Evolutionary conservation across 257 asterid genomes (phyloP), one percentile per base, ranked within the genome.

Genomic region (Linaria vulgaris): DNA sequence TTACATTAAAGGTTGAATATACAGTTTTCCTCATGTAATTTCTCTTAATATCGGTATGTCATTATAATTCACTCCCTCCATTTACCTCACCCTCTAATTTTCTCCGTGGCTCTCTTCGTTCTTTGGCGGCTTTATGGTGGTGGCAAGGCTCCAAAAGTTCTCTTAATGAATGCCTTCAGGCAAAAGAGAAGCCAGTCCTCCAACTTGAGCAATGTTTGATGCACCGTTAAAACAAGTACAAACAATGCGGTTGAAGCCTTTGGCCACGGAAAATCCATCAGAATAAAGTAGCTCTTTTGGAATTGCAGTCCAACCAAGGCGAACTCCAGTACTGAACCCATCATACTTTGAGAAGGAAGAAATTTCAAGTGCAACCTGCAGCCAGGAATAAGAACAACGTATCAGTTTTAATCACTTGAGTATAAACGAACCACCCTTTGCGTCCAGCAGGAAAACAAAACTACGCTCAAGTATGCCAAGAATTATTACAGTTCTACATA

Each of bases 281-380:
- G 95, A 87, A 59, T 80, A 94, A 55, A 76, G 72, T 59, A 94
- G 99, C 65, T 80, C 87, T 69, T 90, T 90, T 4, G 96, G 95
- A 66, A 94, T 72, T 24, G 95, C 96, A 0, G 99, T 94, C 97
- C 99, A 94, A 61, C 99, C 99, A 51, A 94, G 84, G 58, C 97
- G 97, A 63, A 94, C 99, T 34, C 99, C 97, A 20, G 97, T 94
- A n/a, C n/a, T n/a, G 78, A 94, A 94, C 20, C 99, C 97, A 38
- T 96, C 97, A 57, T 90, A 87, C 74, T 94, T 94, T 19, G 99
- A 94, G 64, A 90, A 94, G 31, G 99, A 94, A 63, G 99, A 94
- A 63, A 90, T 91, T 82, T 94, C 97, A 48, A 92, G 85, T 30
- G 99, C 95, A 75, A 92, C 99, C 99, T 92, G 83, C 73, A 78